These are phyloP conservation scores for Acorus gramineus DNA, from an alignment of 106 monocot genomes.

Conservation along the genomic window DNA sequence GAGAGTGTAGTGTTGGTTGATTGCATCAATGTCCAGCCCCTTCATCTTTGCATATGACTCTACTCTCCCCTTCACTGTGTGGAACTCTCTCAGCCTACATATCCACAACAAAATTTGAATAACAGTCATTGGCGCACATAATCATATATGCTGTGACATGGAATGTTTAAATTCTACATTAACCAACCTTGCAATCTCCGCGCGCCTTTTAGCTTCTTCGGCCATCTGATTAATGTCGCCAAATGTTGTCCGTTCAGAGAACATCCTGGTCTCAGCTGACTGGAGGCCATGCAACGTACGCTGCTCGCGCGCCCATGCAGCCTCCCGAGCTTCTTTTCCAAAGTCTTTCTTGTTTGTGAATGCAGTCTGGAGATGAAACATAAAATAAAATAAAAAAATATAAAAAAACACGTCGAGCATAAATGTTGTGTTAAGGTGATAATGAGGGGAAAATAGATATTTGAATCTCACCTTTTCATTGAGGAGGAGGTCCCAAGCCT, in stretches of 20 bases:
- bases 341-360: slow-evolving; percentile 38
- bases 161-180: not conserved
- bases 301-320: slow-evolving; percentile 44
- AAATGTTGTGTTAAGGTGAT: no score
- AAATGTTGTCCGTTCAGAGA: slow-evolving; percentile 14
- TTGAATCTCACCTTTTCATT: slow-evolving; percentile 26
- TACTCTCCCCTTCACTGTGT: slow-evolving; percentile 57
- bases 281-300: slow-evolving; percentile 41
- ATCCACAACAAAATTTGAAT: not conserved
- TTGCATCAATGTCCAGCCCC: slow-evolving; percentile 51
- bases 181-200: slow-evolving; percentile 37
- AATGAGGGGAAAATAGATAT: not conserved
- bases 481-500: slow-evolving; percentile 39
- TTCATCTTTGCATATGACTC: slow-evolving; percentile 49
- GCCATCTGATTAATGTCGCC: slow-evolving; percentile 46
- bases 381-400: no score
- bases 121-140: not conserved
- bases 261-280: slow-evolving; percentile 11
- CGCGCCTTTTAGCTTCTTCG: slow-evolving; percentile 43
- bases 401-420: no score
- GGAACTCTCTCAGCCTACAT: slow-evolving; percentile 47
- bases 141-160: not conserved
- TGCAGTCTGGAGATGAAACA: slow-evolving; percentile 15
- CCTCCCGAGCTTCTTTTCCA: slow-evolving; percentile 34
- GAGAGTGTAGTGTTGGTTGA: slow-evolving; percentile 55